Evolutionary conservation across 2,329 filamentous ascomycete species (phyloP), one percentile per base, ranked within the genome.

Genomic region (Botrytis tulipae): DNA sequence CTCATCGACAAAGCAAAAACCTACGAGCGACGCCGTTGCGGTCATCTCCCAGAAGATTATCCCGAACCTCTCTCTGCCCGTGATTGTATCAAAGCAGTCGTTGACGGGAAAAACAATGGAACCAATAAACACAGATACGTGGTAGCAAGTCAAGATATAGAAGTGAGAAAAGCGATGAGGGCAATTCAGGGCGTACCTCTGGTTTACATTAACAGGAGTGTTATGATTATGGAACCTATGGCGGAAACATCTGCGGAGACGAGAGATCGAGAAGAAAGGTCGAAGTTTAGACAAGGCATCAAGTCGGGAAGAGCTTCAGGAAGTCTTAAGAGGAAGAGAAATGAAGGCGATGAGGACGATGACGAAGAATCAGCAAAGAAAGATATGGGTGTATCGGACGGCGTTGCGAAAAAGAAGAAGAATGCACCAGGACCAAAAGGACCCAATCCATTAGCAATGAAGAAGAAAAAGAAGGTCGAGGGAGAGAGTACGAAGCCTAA

Each of bases 211-310:
- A 90, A 90, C 76, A 86, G 92, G 73, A 93, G 91, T 75, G 92
- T 97, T 71, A 93, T 95, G 89, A 90, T 92, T 72, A 86, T 93
- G 85, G 90, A 91, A 82, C 92, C 92, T 22, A 94, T 96, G 91
- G 90, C 92, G 29, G 87, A 85, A 57, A 87, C 87, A 71, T 92
- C 90, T 25, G 87, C 87, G 57, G 86, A 88, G 73, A 86, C 89
- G 65, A 87, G 91, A 75, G 87, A 91, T 70, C 85, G 85, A 74
- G 92, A 93, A 75, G 93, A 96, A 85, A 88, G 86, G 78, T 86
- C 86, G 73, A 97, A 97, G 83, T 93, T 95, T 79, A 87, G 90
- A 76, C 86, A 88, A 29, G 93, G 92, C 65, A 83, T 94, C 76
- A 91, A 88, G 81, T 79, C 79, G 66, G 87, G 86, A 7, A 80